Percentiles rank a stretch among this genome's conserved stretches.
These are phyloP conservation scores for Acacia pycnantha DNA, from an alignment of 331 rosid species.

Conservation along the genomic window DNA sequence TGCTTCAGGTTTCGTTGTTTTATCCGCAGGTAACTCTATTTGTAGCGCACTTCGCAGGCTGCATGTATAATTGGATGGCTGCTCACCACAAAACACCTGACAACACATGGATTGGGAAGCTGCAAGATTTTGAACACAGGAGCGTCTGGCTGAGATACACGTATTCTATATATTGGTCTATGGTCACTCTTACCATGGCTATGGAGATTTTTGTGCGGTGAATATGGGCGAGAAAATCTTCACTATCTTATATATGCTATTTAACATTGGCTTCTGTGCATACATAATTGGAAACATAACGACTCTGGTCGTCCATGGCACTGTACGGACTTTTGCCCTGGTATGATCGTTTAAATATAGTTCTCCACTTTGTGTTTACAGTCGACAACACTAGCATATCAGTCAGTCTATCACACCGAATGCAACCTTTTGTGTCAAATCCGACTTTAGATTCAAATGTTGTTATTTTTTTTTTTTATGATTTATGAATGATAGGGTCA, in stretches of 20 bases:
- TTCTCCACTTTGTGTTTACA: constrained; percentile 7
- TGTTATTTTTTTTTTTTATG: neutral
- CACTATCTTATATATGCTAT: constrained; percentile 70
- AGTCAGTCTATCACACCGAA: neutral
- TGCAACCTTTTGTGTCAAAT: neutral
- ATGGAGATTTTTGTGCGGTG: constrained; percentile 84
- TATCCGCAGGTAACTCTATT: constrained; percentile 68
- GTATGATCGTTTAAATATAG: constrained; percentile 45
- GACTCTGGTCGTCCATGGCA: constrained; percentile 71
- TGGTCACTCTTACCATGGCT: constrained; percentile 87
- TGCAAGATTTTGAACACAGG: constrained; percentile 43
- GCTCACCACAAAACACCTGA: constrained; percentile 40
- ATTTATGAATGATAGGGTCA: neutral
- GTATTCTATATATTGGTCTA: constrained; percentile 81
- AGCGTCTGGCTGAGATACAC: constrained; percentile 68
- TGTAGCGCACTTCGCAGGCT: constrained; percentile 86
- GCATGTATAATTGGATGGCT: constrained; percentile 86
- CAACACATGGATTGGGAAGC: constrained; percentile 74
- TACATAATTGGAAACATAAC: constrained; percentile 92
- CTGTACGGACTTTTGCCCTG: constrained; percentile 66
- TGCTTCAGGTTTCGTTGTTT: constrained; percentile 26
- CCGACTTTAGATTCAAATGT: neutral
- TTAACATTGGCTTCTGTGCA: constrained; percentile 87
- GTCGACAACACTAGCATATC: constrained; percentile 8
- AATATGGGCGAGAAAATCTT: constrained; percentile 70